Conservation (phyloP, 345 rosid species). For the Aurinia saxatilis region DNA sequence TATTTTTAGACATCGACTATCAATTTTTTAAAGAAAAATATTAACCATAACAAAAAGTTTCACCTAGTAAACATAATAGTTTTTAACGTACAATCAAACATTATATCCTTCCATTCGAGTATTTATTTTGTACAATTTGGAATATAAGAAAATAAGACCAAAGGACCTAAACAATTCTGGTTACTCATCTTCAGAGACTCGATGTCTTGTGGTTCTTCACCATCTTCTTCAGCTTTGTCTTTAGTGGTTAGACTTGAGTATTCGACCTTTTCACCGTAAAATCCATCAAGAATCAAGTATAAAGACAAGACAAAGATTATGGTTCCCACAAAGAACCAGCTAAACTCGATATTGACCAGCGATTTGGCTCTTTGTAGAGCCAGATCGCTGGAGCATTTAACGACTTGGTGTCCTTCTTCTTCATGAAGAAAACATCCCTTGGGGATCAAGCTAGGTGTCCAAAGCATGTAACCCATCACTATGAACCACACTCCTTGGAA, state of each 20-base stretch:
- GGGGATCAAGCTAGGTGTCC: conserved; percentile 51
- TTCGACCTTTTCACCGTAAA: conserved; percentile 23
- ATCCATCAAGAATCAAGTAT: conserved; percentile 30
- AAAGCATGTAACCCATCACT: conserved; percentile 50
- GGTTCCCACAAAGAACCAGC: conserved; percentile 41
- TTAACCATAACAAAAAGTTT: neutral
- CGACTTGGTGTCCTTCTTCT: conserved; percentile 58
- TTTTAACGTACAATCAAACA: neutral
- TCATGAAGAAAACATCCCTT: conserved; percentile 47
- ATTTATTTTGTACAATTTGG: neutral
- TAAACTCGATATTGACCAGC: conserved; percentile 51
- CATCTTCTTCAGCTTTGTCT: conserved; percentile 29
- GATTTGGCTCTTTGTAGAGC: conserved; percentile 56
- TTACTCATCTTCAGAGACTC: conserved; percentile 34
- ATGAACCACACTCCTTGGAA: conserved; percentile 68
- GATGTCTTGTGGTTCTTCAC: neutral
- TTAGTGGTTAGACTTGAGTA: conserved; percentile 35
- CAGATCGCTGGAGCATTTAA: conserved; percentile 37
- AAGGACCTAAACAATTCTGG: neutral
- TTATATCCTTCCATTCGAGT: neutral
- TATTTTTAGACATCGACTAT: no score
- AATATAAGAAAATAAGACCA: neutral
- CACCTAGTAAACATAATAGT: neutral
- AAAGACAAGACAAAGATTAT: conserved; percentile 30
- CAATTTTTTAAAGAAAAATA: neutral